phyloP scores from a whole-genome alignment of 2,329 filamentous ascomycete species.

The Anthostomella pinea region DNA sequence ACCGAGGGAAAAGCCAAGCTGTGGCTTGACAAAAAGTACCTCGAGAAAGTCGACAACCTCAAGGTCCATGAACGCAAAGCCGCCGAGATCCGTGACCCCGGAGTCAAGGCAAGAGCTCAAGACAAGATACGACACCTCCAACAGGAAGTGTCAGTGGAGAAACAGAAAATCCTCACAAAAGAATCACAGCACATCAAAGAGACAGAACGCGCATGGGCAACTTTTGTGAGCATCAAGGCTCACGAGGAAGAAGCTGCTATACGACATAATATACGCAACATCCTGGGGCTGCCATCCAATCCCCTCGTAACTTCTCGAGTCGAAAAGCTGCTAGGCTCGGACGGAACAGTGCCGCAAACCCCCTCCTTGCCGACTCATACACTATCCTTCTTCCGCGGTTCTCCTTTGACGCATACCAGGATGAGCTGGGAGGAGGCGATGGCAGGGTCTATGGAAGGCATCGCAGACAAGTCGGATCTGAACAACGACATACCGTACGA shows the following conservation, averaged over 20 bases:
- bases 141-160: not conserved
- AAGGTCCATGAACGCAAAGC: not conserved
- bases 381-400: not conserved
- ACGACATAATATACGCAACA: constrained; percentile 8
- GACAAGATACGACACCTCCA: constrained; percentile 3
- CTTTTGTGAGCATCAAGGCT: constrained; percentile 13
- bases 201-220: constrained; percentile 13
- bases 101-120: constrained; percentile 7
- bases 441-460: not conserved
- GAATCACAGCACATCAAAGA: constrained; percentile 14
- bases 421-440: not conserved
- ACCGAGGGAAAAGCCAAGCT: constrained; percentile 12
- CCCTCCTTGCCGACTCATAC: not conserved
- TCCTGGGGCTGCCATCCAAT: no score
- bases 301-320: no score
- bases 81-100: constrained; percentile 1
- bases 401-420: not conserved
- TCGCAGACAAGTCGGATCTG: not conserved
- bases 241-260: constrained; percentile 10
- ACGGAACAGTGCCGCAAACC: constrained; percentile 11
- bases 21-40: constrained; percentile 5
- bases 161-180: constrained; percentile 2
- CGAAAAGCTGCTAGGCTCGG: constrained; percentile 18
- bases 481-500: constrained; percentile 4
- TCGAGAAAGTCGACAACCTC: constrained; percentile 6